Percentiles rank a stretch among this genome's conserved stretches.
Conservation (phyloP, 1,284 basidiomycete genomes). For the Sphaerobolus stellatus region DNA sequence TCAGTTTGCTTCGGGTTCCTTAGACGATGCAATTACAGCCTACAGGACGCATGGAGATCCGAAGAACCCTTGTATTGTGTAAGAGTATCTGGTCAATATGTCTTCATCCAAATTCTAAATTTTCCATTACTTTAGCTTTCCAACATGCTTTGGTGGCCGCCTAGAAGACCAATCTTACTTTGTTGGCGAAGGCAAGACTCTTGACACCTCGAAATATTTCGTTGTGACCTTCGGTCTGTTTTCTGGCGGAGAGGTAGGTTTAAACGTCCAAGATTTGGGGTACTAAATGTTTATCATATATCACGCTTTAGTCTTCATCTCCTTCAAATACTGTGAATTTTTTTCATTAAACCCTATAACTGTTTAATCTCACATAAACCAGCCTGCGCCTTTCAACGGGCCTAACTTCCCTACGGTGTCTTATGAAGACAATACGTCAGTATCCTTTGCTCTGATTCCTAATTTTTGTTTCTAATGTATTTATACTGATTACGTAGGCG, state of each 20-base stretch:
- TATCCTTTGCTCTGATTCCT: not conserved
- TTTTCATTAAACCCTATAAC: not conserved
- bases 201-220: conserved; percentile 51
- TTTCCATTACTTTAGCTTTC: conserved; percentile 1
- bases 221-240: conserved; percentile 59
- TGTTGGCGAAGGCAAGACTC: conserved; percentile 51
- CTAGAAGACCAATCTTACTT: conserved; percentile 46
- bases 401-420: conserved; percentile 42
- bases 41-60: conserved; percentile 44
- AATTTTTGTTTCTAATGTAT: not conserved
- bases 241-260: conserved; percentile 54
- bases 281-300: not conserved
- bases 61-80: conserved; percentile 41
- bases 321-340: conserved; percentile 55
- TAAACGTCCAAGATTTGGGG: not conserved
- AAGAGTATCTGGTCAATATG: conserved; percentile 28
- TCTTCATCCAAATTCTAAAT: not conserved
- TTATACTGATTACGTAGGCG: conserved; percentile 35
- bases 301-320: conserved; percentile 58
- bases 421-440: conserved; percentile 62
- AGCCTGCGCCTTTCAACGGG: conserved; percentile 44
- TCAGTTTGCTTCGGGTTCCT: conserved; percentile 37
- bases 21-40: conserved; percentile 43
- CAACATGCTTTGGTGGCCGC: conserved; percentile 43
- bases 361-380: not conserved